Evolutionary conservation across 371 early-diverging fungal genomes (phyloP).

Genomic region (Mortierella sp.): DNA sequence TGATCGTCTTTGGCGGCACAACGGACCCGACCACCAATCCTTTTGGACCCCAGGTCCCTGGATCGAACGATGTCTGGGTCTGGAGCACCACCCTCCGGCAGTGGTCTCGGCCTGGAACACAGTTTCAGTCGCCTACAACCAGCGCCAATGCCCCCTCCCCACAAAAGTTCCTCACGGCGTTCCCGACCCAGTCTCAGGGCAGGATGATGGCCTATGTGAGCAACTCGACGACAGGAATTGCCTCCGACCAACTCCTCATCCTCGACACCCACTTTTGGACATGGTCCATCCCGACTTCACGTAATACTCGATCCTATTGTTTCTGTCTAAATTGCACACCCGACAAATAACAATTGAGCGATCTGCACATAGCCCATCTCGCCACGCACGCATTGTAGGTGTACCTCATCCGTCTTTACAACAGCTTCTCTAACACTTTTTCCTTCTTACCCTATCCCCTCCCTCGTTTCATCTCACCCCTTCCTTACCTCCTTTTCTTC

Average conservation of each 20-base stretch:
- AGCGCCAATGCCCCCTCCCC: slow-evolving; percentile 22
- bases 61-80: slow-evolving; percentile 47
- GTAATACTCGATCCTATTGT: slow-evolving; percentile 24
- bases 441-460: background rate
- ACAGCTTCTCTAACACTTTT: background rate
- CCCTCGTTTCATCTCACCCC: background rate
- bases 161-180: slow-evolving; percentile 43
- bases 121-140: slow-evolving; percentile 12
- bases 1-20: slow-evolving; percentile 54
- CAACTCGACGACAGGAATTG: slow-evolving; percentile 27
- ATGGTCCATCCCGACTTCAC: slow-evolving; percentile 53
- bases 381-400: background rate
- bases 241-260: slow-evolving; percentile 21
- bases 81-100: slow-evolving; percentile 47
- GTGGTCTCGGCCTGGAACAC: slow-evolving; percentile 42
- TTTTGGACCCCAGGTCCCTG: slow-evolving; percentile 19
- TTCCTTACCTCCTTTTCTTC: too few species aligned
- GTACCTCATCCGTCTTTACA: background rate
- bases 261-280: slow-evolving; percentile 49
- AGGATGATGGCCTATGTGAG: slow-evolving; percentile 42
- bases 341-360: slow-evolving; percentile 5
- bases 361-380: background rate
- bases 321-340: background rate
- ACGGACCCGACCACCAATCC: slow-evolving; percentile 27
- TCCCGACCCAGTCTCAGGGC: slow-evolving; percentile 42